Conservation (phyloP, 768 basidiomycete genomes). For the Serendipita sp. region DNA sequence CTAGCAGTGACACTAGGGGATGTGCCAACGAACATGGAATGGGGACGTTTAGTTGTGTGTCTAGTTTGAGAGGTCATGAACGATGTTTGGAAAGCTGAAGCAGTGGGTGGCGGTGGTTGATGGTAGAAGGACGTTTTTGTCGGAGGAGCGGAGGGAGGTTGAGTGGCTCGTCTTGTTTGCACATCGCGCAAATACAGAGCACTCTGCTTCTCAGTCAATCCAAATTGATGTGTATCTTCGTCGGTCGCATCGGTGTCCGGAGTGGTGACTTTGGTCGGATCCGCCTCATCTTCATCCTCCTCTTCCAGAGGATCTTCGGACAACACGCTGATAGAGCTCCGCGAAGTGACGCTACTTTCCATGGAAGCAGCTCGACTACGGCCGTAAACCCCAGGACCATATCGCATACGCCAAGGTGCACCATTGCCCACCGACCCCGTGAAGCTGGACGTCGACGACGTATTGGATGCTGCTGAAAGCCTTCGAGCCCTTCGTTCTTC, state of each 20-base stretch:
- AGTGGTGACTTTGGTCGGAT: conserved; percentile 4
- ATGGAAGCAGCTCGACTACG: conserved; percentile 62
- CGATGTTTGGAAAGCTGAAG: conserved; percentile 13
- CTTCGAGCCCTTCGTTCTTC: conserved; percentile 65
- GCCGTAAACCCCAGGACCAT: conserved; percentile 51
- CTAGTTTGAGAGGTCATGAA: not conserved
- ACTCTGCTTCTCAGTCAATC: conserved; percentile 16
- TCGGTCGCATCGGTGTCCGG: conserved; percentile 17
- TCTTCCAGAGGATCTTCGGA: conserved; percentile 74
- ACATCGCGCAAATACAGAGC: conserved; percentile 7
- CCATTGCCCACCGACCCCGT: conserved; percentile 28
- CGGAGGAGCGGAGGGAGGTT: conserved; percentile 37
- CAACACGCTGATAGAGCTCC: conserved; percentile 35
- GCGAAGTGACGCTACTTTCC: conserved; percentile 50
- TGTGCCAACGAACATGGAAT: conserved; percentile 16
- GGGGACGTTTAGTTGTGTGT: conserved; percentile 34
- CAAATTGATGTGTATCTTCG: conserved; percentile 17
- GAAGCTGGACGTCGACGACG: conserved; percentile 28
- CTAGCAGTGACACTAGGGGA: too few species aligned
- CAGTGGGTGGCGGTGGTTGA: conserved; percentile 36
- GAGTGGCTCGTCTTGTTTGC: conserved; percentile 12
- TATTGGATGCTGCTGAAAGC: conserved; percentile 43
- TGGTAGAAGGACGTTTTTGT: conserved; percentile 40
- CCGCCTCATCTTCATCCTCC: conserved; percentile 39
- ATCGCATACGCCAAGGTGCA: conserved; percentile 4